Conservation (phyloP, 441 rosid species). For the Adansonia grandidieri region DNA sequence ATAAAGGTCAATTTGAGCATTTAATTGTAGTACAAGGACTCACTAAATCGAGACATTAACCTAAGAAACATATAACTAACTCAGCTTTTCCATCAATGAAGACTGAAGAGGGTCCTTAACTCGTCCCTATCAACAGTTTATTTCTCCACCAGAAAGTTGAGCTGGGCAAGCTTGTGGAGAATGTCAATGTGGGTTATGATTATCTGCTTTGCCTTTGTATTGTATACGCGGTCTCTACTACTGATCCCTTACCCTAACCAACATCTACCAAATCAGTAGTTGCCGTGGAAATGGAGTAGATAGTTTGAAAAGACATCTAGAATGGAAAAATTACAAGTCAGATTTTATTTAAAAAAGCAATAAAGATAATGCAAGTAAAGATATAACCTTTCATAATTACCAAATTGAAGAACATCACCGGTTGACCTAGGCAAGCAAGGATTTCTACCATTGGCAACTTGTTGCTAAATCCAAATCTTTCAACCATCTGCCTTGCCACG, state of each 20-base stretch:
- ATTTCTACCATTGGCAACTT: conserved; percentile 89
- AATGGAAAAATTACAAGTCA: conserved; percentile 13
- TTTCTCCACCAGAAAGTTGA: conserved; percentile 58
- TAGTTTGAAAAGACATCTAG: conserved; percentile 94
- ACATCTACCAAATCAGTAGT: conserved; percentile 91
- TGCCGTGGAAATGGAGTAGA: conserved; percentile 79
- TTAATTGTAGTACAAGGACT: not conserved
- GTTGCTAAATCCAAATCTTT: conserved; percentile 96
- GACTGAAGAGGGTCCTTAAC: conserved; percentile 63
- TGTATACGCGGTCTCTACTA: conserved; percentile 72
- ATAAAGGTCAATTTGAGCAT: not conserved
- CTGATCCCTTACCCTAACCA: conserved; percentile 64
- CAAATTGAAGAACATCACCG: conserved; percentile 41
- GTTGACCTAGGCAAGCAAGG: conserved; percentile 84
- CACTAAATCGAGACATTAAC: not conserved
- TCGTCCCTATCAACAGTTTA: conserved; percentile 90
- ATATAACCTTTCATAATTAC: not conserved
- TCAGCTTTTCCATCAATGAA: conserved; percentile 85
- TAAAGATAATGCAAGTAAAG: too few relatives aligned
- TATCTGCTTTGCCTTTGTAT: conserved; percentile 61
- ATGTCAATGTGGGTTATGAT: conserved; percentile 77
- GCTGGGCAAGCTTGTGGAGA: conserved; percentile 83
- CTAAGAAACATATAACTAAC: conserved; percentile 46
- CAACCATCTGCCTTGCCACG: conserved; percentile 98
- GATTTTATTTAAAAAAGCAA: too few relatives aligned